Percentiles rank a stretch among this genome's conserved stretches.
Evolutionary conservation across 352 stramenopile species (phyloP).

Genomic region (Globisporangium nodosum): DNA sequence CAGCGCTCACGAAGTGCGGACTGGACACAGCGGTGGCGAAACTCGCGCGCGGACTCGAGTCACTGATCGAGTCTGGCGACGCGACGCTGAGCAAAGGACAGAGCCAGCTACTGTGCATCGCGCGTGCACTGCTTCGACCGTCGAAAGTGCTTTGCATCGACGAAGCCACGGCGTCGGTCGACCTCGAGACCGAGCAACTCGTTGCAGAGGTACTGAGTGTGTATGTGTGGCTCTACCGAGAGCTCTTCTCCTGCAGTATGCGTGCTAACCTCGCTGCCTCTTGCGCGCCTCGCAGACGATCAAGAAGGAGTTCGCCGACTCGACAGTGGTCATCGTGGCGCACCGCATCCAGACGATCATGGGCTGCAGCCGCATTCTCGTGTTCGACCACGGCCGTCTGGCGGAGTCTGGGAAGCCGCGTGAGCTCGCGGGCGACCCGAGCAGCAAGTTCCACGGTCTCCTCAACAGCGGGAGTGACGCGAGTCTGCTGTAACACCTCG

Average conservation of each 20-base stretch:
- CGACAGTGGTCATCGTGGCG: conserved; percentile 97
- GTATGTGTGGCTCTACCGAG: background rate
- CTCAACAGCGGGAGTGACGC: conserved; percentile 4
- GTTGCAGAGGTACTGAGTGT: conserved; percentile 50
- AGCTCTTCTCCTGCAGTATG: background rate
- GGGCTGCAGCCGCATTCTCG: conserved; percentile 85
- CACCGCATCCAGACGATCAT: conserved; percentile 96
- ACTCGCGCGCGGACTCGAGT: conserved; percentile 45
- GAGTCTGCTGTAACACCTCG: background rate
- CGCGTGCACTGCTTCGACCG: conserved; percentile 73
- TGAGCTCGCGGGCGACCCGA: conserved; percentile 24
- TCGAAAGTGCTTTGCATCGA: conserved; percentile 94
- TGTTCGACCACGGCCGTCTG: conserved; percentile 55
- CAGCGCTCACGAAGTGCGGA: conserved; percentile 34
- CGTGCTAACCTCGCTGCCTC: conserved; percentile 4
- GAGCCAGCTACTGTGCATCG: conserved; percentile 70
- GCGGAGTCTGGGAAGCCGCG: conserved; percentile 44
- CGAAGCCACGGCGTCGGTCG: conserved; percentile 88
- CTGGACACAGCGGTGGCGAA: conserved; percentile 38
- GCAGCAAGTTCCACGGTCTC: conserved; percentile 42
- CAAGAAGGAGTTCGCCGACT: conserved; percentile 86
- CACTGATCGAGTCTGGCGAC: conserved; percentile 34
- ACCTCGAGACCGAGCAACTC: conserved; percentile 82
- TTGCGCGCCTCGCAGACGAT: conserved; percentile 55
- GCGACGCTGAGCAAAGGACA: conserved; percentile 69